Evolutionary conservation across 352 stramenopile genomes (phyloP).

Genomic region (Phytophthora pisi): DNA sequence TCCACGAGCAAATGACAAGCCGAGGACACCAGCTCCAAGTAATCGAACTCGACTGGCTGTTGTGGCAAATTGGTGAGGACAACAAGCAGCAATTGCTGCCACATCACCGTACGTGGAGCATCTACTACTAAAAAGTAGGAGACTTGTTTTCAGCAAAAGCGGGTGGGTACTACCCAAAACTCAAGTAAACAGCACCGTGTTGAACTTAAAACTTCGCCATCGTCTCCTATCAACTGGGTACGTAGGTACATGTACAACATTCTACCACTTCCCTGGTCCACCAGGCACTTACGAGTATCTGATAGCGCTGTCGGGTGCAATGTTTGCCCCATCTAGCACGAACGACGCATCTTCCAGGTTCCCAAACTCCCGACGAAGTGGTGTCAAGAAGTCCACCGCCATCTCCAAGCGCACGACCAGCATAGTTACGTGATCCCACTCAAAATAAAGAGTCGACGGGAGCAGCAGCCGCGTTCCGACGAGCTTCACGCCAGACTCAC

Average conservation of each 20-base stretch:
- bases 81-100: constrained; percentile 74
- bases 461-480: background rate
- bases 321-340: background rate
- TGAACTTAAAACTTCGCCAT: too few relatives aligned
- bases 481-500: background rate
- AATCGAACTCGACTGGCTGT: constrained; percentile 87
- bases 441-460: background rate
- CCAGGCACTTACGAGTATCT: too few relatives aligned
- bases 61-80: constrained; percentile 88
- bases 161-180: too few relatives aligned
- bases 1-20: constrained; percentile 48
- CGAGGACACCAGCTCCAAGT: constrained; percentile 58
- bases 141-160: too few relatives aligned
- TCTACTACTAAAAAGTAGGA: constrained; percentile 73
- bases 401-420: background rate
- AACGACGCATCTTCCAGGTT: background rate
- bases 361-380: background rate
- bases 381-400: background rate
- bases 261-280: too few relatives aligned
- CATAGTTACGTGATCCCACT: background rate
- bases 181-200: too few relatives aligned
- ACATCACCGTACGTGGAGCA: constrained; percentile 84
- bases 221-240: too few relatives aligned
- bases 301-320: background rate
- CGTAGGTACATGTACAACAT: too few relatives aligned